Percentiles rank a stretch among this genome's conserved stretches.
These are phyloP conservation scores for Backusella morwellensis DNA, from an alignment of 192 early-diverging fungal genomes.

Conservation along the genomic window DNA sequence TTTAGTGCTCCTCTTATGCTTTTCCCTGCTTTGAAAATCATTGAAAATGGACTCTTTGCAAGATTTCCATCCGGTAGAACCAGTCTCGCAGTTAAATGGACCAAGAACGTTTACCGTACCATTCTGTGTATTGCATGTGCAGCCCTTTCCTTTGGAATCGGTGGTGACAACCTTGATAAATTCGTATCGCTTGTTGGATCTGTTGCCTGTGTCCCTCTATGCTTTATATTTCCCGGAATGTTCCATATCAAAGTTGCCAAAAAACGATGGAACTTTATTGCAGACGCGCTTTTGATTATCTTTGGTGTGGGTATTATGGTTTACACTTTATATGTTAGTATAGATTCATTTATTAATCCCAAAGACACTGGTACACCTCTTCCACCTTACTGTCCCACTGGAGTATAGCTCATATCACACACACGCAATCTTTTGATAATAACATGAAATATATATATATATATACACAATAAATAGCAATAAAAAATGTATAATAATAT, in stretches of 20 bases:
- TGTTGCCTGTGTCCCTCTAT: constrained; percentile 68
- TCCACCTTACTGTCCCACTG: constrained; percentile 17
- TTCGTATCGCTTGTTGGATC: constrained; percentile 85
- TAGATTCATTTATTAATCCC: constrained; percentile 45
- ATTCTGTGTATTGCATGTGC: constrained; percentile 61
- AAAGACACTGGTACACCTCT: constrained; percentile 10
- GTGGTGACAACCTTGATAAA: constrained; percentile 73
- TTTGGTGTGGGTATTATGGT: constrained; percentile 67
- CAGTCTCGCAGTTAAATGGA: constrained; percentile 62
- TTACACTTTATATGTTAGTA: constrained; percentile 77
- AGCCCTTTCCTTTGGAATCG: constrained; percentile 63
- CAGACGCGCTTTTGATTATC: constrained; percentile 58
- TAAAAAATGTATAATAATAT: constrained; percentile 1
- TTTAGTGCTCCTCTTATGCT: constrained; percentile 70
- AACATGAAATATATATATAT: too few species aligned
- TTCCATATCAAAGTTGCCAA: constrained; percentile 68
- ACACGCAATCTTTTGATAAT: too few species aligned
- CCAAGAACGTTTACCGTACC: constrained; percentile 67
- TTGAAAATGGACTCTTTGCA: constrained; percentile 71
- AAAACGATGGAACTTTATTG: constrained; percentile 36
- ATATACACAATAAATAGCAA: background rate
- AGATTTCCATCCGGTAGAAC: constrained; percentile 44
- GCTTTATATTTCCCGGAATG: constrained; percentile 84
- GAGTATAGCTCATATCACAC: background rate
- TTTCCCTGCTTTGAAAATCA: constrained; percentile 84